Conservation (phyloP, 768 basidiomycete genomes). For the Suillus subaureus region DNA sequence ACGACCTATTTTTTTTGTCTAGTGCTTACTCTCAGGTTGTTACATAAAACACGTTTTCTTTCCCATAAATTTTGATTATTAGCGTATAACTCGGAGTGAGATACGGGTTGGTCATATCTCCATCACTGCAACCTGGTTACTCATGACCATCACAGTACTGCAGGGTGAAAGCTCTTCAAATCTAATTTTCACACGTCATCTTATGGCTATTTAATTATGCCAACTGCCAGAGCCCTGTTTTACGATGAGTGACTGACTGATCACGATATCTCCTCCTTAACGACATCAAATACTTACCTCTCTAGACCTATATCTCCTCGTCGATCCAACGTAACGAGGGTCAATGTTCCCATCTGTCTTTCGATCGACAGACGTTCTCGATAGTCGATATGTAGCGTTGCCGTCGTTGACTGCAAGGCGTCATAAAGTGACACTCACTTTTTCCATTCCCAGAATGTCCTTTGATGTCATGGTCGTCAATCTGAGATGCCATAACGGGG, state of each 20-base stretch:
- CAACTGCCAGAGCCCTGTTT: background rate
- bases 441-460: background rate
- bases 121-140: slow-evolving; percentile 8
- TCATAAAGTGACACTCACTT: background rate
- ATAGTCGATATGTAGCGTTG: background rate
- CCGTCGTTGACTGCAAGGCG: background rate
- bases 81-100: background rate
- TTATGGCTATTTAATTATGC: slow-evolving; percentile 4
- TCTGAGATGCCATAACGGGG: background rate
- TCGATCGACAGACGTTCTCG: background rate
- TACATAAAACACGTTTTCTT: slow-evolving; percentile 31
- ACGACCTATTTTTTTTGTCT: slow-evolving; percentile 12
- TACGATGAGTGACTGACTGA: background rate
- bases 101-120: slow-evolving; percentile 5
- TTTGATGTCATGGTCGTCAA: background rate
- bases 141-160: background rate
- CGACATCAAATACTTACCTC: background rate
- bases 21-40: slow-evolving; percentile 14
- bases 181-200: background rate
- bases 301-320: background rate
- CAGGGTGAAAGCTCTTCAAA: background rate
- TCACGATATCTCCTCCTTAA: background rate
- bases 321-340: background rate
- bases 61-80: slow-evolving; percentile 5
- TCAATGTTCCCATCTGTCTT: background rate